These are phyloP conservation scores for Aspergillus fijiensis DNA, from an alignment of 2,329 filamentous ascomycete genomes.

Conservation along the genomic window DNA sequence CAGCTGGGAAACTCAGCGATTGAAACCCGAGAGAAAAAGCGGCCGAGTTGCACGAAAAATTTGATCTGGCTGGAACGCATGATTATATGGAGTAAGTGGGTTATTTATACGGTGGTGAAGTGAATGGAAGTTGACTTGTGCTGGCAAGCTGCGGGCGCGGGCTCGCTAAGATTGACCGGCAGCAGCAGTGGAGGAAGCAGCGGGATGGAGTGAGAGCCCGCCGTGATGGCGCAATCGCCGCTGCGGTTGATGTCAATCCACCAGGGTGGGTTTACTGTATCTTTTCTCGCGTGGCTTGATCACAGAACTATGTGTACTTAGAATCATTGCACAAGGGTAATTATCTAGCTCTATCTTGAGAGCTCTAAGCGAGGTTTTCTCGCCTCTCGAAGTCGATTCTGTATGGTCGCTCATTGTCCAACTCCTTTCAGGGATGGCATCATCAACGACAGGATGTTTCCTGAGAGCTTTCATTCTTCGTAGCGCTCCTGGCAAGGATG, in stretches of 20 bases:
- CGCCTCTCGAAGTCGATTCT: background rate
- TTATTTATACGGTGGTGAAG: background rate
- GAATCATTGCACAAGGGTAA: too few species aligned
- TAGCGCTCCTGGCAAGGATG: too few species aligned
- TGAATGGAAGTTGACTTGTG: background rate
- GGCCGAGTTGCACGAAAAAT: background rate
- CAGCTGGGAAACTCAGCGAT: background rate
- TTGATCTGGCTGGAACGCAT: background rate
- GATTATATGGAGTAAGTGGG: background rate
- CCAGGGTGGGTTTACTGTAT: background rate
- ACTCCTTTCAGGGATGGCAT: background rate
- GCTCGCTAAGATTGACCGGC: background rate
- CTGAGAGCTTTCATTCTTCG: too few species aligned
- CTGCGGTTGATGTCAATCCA: background rate
- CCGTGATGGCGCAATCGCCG: conserved; percentile 28
- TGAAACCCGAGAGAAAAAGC: background rate
- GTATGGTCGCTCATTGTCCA: background rate
- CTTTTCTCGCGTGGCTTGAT: background rate
- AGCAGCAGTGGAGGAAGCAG: background rate
- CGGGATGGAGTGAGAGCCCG: conserved; percentile 2
- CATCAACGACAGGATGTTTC: background rate
- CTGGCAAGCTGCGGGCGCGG: background rate
- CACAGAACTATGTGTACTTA: background rate
- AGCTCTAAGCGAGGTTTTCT: background rate
- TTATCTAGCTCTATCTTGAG: too few species aligned